Evolutionary conservation across 177 flowering plant species (phyloP).

Genomic region (Vitis hybrid): DNA sequence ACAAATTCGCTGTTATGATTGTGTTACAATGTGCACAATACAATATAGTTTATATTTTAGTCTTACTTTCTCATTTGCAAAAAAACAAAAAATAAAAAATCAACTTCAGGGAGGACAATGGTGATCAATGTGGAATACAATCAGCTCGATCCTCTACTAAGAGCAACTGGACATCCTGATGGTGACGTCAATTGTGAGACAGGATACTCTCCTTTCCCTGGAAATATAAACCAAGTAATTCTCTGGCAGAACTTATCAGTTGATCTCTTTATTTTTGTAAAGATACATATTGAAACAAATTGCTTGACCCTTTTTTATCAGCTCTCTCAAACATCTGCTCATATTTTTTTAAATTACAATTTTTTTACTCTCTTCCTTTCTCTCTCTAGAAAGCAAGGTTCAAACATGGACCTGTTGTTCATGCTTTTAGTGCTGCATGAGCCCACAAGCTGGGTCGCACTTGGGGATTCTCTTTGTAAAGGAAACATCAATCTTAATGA

Average conservation of each 20-base stretch:
- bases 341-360: no score
- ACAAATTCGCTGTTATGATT: neutral
- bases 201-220: slow-evolving; percentile 96
- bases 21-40: no score
- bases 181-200: slow-evolving; percentile 92
- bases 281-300: neutral
- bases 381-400: no score
- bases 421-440: no score
- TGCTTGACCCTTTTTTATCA: neutral
- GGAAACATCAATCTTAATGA: no score
- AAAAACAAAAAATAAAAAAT: neutral
- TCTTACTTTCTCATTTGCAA: slow-evolving; percentile 2
- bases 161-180: slow-evolving; percentile 82
- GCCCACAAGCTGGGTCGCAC: no score
- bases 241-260: no score
- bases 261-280: neutral
- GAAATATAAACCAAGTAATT: slow-evolving; percentile 79
- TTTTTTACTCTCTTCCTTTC: no score
- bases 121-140: slow-evolving; percentile 99
- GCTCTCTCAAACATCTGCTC: neutral
- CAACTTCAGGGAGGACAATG: slow-evolving; percentile 81
- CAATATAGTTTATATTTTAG: neutral
- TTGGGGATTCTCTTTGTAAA: no score
- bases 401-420: no score
- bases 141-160: slow-evolving; percentile 95